A percentile compares a stretch with the other conserved stretches of the same genome.
phyloP scores from a whole-genome alignment of 345 rosid genomes.

The Syzygium jambos region DNA sequence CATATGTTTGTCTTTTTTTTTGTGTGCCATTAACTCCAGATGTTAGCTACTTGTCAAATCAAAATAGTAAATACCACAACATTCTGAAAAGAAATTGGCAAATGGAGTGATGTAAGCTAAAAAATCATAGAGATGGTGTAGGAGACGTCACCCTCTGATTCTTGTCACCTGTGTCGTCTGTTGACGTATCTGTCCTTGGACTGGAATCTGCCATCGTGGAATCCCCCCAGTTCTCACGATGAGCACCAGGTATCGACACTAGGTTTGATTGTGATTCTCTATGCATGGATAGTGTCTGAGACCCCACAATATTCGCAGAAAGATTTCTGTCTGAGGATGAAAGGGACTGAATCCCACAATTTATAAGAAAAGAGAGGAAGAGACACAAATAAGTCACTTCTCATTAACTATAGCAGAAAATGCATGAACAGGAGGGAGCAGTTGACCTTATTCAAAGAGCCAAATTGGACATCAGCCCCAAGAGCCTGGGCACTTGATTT shows the following conservation, averaged over 20 bases:
- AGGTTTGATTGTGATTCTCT: conserved; percentile 32
- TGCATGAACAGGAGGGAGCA: background rate
- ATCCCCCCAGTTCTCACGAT: conserved; percentile 56
- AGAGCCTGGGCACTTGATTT: conserved; percentile 33
- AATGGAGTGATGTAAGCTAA: background rate
- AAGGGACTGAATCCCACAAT: conserved; percentile 17
- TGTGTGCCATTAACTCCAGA: background rate
- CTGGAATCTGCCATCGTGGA: conserved; percentile 70
- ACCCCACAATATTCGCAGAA: conserved; percentile 15
- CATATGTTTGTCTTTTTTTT: background rate
- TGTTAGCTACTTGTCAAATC: background rate
- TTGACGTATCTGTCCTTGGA: conserved; percentile 81
- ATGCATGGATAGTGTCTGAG: conserved; percentile 23
- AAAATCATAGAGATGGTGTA: background rate
- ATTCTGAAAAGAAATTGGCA: background rate
- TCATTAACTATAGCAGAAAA: background rate
- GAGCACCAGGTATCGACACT: conserved; percentile 32
- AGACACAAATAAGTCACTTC: background rate
- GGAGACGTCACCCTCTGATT: conserved; percentile 56
- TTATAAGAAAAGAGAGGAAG: background rate
- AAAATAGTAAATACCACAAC: background rate
- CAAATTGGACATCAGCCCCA: conserved; percentile 40
- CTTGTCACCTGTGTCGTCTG: conserved; percentile 84
- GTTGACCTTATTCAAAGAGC: conserved; percentile 37
- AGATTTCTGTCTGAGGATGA: conserved; percentile 28